A percentile compares a stretch with the other conserved stretches of the same genome.
Conservation (phyloP, 192 early-diverging fungal genomes). For the Gryganskiella cystojenkinii region DNA sequence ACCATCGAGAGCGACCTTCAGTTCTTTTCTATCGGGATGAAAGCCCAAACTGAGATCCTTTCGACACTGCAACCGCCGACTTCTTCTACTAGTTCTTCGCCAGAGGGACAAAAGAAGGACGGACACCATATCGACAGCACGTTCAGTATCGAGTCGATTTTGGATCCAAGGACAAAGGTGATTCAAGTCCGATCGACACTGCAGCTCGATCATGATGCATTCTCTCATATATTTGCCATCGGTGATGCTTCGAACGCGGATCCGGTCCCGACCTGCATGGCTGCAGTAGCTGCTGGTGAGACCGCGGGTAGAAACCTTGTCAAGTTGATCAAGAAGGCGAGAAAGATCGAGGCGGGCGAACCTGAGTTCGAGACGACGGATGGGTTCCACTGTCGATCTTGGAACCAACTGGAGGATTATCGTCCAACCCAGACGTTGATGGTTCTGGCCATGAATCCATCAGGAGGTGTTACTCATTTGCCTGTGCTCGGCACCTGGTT, state of each 20-base stretch:
- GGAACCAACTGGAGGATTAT: conserved; percentile 36
- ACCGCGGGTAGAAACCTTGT: conserved; percentile 31
- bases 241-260: conserved; percentile 74
- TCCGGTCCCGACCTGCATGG: conserved; percentile 49
- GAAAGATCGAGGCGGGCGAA: neutral
- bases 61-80: conserved; percentile 64
- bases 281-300: conserved; percentile 28
- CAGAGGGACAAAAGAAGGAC: conserved; percentile 67
- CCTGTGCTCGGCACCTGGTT: conserved; percentile 35
- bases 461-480: conserved; percentile 32
- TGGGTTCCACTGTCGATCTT: conserved; percentile 11
- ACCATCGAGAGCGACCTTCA: conserved; percentile 57
- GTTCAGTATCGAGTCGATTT: conserved; percentile 6
- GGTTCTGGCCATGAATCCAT: conserved; percentile 48
- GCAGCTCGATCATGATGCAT: conserved; percentile 68
- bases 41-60: conserved; percentile 13
- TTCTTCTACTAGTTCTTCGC: too few species aligned
- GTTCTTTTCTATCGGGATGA: conserved; percentile 31
- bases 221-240: conserved; percentile 77
- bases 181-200: conserved; percentile 74
- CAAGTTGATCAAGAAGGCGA: conserved; percentile 23
- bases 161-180: conserved; percentile 65
- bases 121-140: conserved; percentile 55
- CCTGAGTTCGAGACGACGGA: neutral
- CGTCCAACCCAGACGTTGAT: conserved; percentile 10